These are phyloP conservation scores for Talaromyces atroroseus DNA, from an alignment of 2,329 filamentous ascomycete species.

Conservation along the genomic window DNA sequence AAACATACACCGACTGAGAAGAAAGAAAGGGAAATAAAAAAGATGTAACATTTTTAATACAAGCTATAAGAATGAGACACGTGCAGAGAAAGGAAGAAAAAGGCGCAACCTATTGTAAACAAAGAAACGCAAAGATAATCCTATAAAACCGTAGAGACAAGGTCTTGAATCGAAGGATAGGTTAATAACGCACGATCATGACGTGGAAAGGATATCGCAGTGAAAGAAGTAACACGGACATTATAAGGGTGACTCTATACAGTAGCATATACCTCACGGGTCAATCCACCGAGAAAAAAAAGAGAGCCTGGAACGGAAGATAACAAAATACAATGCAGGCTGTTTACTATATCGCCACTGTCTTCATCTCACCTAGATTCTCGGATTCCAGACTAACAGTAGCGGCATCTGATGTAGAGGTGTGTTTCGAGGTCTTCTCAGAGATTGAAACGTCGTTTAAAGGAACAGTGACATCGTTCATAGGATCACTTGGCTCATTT, in stretches of 20 bases:
- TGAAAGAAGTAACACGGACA: not conserved
- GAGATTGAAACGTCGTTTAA: conserved; percentile 25
- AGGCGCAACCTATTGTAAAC: conserved; percentile 6
- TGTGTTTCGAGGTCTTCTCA: conserved; percentile 28
- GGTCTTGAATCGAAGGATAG: conserved; percentile 7
- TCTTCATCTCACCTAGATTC: conserved; percentile 45
- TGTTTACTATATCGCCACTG: conserved; percentile 36
- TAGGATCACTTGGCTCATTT: conserved; percentile 19
- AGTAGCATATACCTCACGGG: not conserved
- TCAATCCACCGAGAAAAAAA: not conserved
- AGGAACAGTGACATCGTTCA: conserved; percentile 5
- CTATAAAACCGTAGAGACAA: conserved; percentile 11
- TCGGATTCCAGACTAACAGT: conserved; percentile 31
- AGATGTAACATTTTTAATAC: conserved; percentile 11
- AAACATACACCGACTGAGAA: conserved; percentile 14
- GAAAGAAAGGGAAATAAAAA: conserved; percentile 10
- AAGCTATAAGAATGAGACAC: conserved; percentile 7
- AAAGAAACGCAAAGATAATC: conserved; percentile 11
- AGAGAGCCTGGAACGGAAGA: not conserved
- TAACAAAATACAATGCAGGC: not conserved
- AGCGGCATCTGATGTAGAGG: conserved; percentile 21
- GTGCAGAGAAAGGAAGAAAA: conserved; percentile 15
- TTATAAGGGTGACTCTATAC: not conserved
- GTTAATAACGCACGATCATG: conserved; percentile 4
- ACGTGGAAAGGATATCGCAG: conserved; percentile 9